These are phyloP conservation scores for Colletotrichum simmondsii DNA, from an alignment of 2,329 filamentous ascomycete species.

Conservation along the genomic window DNA sequence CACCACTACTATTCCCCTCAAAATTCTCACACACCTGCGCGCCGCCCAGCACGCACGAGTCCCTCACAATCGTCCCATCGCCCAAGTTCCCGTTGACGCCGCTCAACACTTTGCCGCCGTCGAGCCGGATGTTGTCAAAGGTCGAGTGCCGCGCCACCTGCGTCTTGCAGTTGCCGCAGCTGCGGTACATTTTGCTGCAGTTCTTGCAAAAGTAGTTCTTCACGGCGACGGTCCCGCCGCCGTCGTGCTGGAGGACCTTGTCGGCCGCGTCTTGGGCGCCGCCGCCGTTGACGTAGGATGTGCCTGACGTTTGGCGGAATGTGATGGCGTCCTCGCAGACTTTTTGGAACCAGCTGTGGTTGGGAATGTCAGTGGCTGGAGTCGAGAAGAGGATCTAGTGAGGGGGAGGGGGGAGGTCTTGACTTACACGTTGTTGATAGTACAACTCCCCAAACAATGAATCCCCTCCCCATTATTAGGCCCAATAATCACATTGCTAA, in stretches of 20 bases:
- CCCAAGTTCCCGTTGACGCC: conserved; percentile 53
- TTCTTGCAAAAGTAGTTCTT: conserved; percentile 53
- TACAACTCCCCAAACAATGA: conserved; percentile 56
- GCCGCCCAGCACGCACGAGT: conserved; percentile 34
- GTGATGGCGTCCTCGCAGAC: conserved; percentile 49
- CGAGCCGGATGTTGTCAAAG: conserved; percentile 55
- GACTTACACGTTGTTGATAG: conserved; percentile 41
- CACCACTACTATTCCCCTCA: conserved; percentile 21
- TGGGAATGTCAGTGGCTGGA: conserved; percentile 43
- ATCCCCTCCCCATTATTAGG: conserved; percentile 55
- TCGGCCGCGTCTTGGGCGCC: conserved; percentile 30
- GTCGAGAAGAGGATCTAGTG: no score
- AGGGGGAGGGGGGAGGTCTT: no score
- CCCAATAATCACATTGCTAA: conserved; percentile 58
- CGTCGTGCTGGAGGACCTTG: conserved; percentile 34
- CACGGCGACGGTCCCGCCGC: conserved; percentile 40
- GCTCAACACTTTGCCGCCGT: conserved; percentile 50
- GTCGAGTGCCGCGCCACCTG: conserved; percentile 51
- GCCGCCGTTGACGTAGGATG: conserved; percentile 48
- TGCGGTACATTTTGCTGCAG: conserved; percentile 59
- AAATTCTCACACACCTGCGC: conserved; percentile 31
- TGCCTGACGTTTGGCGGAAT: conserved; percentile 48
- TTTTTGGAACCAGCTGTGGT: conserved; percentile 50
- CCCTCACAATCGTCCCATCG: conserved; percentile 35
- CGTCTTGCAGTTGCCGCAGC: conserved; percentile 59